Percentiles rank a stretch among this genome's conserved stretches.
Evolutionary conservation across 495 filamentous ascomycete species (phyloP).

Genomic region (Hypoxylon fragiforme): DNA sequence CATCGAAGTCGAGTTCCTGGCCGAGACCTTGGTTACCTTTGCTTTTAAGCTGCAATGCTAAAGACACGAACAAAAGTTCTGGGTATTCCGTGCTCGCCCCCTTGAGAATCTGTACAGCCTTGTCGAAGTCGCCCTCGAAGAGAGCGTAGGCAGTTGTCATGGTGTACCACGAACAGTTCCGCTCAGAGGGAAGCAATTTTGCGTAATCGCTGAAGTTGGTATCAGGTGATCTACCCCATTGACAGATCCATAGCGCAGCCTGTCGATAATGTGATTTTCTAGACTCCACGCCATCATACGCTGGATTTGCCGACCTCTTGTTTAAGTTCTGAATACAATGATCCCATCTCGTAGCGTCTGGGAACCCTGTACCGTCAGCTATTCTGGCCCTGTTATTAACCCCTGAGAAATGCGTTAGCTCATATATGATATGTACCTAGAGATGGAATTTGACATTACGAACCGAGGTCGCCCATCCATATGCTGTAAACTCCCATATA

Average conservation of each 20-base stretch:
- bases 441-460: slow-evolving; percentile 23
- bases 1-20: slow-evolving; percentile 52
- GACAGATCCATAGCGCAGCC: slow-evolving; percentile 74
- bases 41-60: slow-evolving; percentile 56
- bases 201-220: slow-evolving; percentile 56
- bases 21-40: slow-evolving; percentile 35
- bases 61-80: slow-evolving; percentile 55
- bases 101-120: slow-evolving; percentile 56
- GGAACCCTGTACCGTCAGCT: slow-evolving; percentile 41
- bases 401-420: slow-evolving; percentile 31
- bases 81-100: slow-evolving; percentile 51
- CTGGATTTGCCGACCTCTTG: slow-evolving; percentile 45
- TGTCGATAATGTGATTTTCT: slow-evolving; percentile 72
- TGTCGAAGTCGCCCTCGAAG: slow-evolving; percentile 68
- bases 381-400: slow-evolving; percentile 47
- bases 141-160: slow-evolving; percentile 79
- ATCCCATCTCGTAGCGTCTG: slow-evolving; percentile 54
- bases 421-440: too few relatives aligned
- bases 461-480: slow-evolving; percentile 77
- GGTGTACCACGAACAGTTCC: slow-evolving; percentile 70
- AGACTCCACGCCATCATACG: slow-evolving; percentile 58
- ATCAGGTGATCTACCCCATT: slow-evolving; percentile 62
- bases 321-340: slow-evolving; percentile 50
- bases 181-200: slow-evolving; percentile 55
- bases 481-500: slow-evolving; percentile 81